phyloP scores from a whole-genome alignment of 2,329 filamentous ascomycete genomes.

The Curvularia spicifera region DNA sequence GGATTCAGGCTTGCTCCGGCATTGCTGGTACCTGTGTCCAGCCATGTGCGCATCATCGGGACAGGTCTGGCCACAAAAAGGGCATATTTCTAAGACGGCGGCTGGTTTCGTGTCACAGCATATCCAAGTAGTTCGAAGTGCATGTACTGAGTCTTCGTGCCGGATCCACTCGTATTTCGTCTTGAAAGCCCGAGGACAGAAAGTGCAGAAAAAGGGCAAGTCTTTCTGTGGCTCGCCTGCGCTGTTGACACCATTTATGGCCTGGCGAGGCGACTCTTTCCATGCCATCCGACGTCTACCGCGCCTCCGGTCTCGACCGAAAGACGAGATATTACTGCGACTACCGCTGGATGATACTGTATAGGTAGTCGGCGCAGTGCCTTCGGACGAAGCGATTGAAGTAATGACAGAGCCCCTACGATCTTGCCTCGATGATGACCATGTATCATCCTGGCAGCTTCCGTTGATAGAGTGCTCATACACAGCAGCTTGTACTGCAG shows the following conservation, averaged over 20 bases:
- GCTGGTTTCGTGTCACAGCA: slow-evolving; percentile 41
- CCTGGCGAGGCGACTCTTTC: slow-evolving; percentile 41
- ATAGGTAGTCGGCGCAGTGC: slow-evolving; percentile 42
- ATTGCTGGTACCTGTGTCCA: slow-evolving; percentile 46
- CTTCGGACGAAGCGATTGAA: slow-evolving; percentile 42
- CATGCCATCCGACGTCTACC: slow-evolving; percentile 46
- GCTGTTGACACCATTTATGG: slow-evolving; percentile 40
- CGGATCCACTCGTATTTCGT: slow-evolving; percentile 50
- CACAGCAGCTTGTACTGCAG: slow-evolving; percentile 42
- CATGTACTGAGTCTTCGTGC: slow-evolving; percentile 48
- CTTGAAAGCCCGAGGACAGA: slow-evolving; percentile 46
- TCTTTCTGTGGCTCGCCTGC: slow-evolving; percentile 39
- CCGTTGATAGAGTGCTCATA: slow-evolving; percentile 31
- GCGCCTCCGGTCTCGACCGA: slow-evolving; percentile 43
- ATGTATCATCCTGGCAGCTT: slow-evolving; percentile 31
- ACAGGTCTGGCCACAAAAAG: slow-evolving; percentile 40
- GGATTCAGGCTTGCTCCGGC: slow-evolving; percentile 42
- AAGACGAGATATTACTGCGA: slow-evolving; percentile 45
- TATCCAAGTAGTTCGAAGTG: slow-evolving; percentile 48
- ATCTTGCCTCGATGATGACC: slow-evolving; percentile 32
- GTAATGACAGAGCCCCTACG: slow-evolving; percentile 40
- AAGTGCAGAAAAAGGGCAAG: slow-evolving; percentile 48
- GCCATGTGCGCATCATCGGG: slow-evolving; percentile 47
- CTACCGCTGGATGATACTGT: slow-evolving; percentile 42
- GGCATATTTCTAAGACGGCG: slow-evolving; percentile 34